Percentiles rank a stretch among this genome's conserved stretches.
Conservation (phyloP, 2,329 filamentous ascomycete species). For the Corinectria fuckeliana region DNA sequence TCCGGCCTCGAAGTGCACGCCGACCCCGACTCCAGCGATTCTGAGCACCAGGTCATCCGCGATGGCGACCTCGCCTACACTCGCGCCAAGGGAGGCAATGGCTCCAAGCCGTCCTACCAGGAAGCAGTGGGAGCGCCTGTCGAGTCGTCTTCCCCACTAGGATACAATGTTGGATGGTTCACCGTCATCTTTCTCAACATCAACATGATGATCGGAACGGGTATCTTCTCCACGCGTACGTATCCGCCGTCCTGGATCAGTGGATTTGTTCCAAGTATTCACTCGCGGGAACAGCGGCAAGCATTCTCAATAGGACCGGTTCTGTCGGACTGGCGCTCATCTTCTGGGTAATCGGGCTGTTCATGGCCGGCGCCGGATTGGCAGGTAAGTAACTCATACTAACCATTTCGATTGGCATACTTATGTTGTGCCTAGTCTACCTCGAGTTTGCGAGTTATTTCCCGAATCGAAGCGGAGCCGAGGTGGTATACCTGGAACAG, state of each 20-base stretch:
- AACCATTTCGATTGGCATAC: neutral
- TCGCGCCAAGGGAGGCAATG: slow-evolving; percentile 52
- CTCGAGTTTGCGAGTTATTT: slow-evolving; percentile 71
- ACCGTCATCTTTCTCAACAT: slow-evolving; percentile 67
- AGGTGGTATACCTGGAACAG: slow-evolving; percentile 73
- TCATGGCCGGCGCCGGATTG: slow-evolving; percentile 62
- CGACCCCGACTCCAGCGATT: slow-evolving; percentile 11
- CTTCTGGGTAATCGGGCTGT: slow-evolving; percentile 68
- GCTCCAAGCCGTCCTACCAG: slow-evolving; percentile 59
- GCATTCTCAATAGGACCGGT: slow-evolving; percentile 63
- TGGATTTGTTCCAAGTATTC: slow-evolving; percentile 32
- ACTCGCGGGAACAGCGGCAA: slow-evolving; percentile 48
- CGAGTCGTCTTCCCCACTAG: slow-evolving; percentile 63
- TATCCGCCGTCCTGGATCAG: slow-evolving; percentile 4
- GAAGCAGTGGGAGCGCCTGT: slow-evolving; percentile 68
- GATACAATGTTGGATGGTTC: slow-evolving; percentile 61
- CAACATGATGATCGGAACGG: slow-evolving; percentile 68
- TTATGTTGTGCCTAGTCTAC: slow-evolving; percentile 52
- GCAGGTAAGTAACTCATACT: slow-evolving; percentile 27
- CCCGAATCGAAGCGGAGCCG: slow-evolving; percentile 68
- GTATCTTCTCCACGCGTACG: slow-evolving; percentile 70
- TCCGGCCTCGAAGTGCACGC: neutral
- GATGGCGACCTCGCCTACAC: slow-evolving; percentile 31
- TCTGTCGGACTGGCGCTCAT: slow-evolving; percentile 67
- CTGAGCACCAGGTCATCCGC: slow-evolving; percentile 21